A percentile compares a stretch with the other conserved stretches of the same genome.
Conservation (phyloP, 2,329 filamentous ascomycete genomes). For the Lachnellula cervina region DNA sequence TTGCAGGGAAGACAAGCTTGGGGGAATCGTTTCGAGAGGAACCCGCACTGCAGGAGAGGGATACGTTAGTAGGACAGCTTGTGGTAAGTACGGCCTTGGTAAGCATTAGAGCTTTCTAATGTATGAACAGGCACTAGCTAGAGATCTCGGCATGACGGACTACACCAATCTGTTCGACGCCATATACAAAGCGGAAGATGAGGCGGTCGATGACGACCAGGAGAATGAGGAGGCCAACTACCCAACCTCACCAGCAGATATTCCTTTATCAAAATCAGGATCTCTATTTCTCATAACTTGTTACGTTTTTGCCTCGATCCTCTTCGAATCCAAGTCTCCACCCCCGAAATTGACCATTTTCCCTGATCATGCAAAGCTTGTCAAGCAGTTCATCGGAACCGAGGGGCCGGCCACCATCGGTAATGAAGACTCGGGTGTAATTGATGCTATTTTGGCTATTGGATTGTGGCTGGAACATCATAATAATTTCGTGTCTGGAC, state of each 20-base stretch:
- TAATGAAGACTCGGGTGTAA: constrained; percentile 45
- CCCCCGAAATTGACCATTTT: constrained; percentile 53
- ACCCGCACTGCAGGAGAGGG: constrained; percentile 53
- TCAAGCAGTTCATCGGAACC: constrained; percentile 49
- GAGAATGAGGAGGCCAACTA: constrained; percentile 42
- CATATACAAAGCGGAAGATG: constrained; percentile 41
- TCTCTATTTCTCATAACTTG: constrained; percentile 56
- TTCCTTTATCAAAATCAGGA: constrained; percentile 55
- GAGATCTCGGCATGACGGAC: constrained; percentile 51
- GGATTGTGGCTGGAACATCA: constrained; percentile 55
- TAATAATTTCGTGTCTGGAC: constrained; percentile 37
- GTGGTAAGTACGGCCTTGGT: constrained; percentile 46
- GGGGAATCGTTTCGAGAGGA: constrained; percentile 62
- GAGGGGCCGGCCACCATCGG: constrained; percentile 44
- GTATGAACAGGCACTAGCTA: constrained; percentile 37
- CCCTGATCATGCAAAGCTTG: constrained; percentile 52
- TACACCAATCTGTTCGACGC: constrained; percentile 41
- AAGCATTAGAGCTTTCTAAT: constrained; percentile 15
- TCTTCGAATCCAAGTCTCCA: constrained; percentile 54
- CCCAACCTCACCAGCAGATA: constrained; percentile 43
- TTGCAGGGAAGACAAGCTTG: constrained; percentile 57
- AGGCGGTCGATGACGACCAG: constrained; percentile 34
- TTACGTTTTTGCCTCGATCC: constrained; percentile 56
- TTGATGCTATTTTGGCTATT: constrained; percentile 56
- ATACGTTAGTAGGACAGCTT: constrained; percentile 67